phyloP scores from a whole-genome alignment of 495 filamentous ascomycete species.

The Hypoxylon perforatum region DNA sequence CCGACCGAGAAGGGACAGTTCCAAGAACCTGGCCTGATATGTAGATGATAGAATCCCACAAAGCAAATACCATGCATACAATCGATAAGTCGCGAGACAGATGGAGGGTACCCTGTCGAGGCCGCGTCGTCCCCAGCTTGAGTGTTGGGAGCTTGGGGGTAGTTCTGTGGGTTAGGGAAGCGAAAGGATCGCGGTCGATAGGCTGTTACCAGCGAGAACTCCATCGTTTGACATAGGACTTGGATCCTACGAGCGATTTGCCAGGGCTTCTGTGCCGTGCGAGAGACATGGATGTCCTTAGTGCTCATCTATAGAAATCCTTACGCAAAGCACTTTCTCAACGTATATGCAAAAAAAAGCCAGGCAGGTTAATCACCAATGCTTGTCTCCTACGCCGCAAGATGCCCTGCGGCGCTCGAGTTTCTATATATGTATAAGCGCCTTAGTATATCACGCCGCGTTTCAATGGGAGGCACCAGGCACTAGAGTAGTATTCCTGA shows the following conservation, averaged over 20 bases:
- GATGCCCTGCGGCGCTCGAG: neutral
- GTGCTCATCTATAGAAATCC: constrained; percentile 8
- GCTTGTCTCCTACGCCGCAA: neutral
- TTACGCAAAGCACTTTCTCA: constrained; percentile 3
- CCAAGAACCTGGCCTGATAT: too few relatives aligned
- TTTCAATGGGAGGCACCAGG: too few relatives aligned
- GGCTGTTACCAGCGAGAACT: neutral
- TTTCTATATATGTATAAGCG: constrained; percentile 10
- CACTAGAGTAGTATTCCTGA: too few relatives aligned
- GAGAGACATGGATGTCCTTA: neutral
- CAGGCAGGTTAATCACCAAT: constrained; percentile 1
- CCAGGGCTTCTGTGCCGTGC: neutral
- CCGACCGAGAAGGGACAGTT: too few relatives aligned
- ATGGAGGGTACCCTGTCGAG: neutral
- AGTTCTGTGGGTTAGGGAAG: neutral
- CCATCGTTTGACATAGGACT: neutral
- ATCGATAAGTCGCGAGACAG: neutral
- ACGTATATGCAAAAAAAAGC: neutral
- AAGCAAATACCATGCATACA: too few relatives aligned
- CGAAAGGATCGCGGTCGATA: constrained; percentile 17
- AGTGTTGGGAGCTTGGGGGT: neutral
- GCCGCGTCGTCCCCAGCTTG: neutral
- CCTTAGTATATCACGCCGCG: neutral
- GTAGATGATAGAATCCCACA: too few relatives aligned
- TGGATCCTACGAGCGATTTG: constrained; percentile 16